Evolutionary conservation across 352 stramenopile species (phyloP).

Genomic region (Pythium dissimile): DNA sequence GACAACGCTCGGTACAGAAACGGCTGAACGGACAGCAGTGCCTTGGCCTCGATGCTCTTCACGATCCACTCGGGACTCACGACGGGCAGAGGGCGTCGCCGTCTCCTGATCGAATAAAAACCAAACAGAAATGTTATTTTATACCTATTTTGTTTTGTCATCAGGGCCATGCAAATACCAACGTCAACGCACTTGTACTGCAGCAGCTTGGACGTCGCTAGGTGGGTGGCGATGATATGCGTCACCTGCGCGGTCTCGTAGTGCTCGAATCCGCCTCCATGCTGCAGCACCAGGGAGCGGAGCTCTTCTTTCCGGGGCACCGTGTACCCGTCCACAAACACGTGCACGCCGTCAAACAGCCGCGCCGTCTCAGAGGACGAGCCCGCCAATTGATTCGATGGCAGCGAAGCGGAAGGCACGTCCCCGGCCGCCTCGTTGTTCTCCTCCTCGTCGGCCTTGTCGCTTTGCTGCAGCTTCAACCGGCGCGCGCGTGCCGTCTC

Average conservation of each 20-base stretch:
- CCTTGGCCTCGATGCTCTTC: conserved; percentile 76
- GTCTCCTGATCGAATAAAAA: conserved; percentile 34
- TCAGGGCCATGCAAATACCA: neutral
- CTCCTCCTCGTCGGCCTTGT: neutral
- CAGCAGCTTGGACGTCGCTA: conserved; percentile 81
- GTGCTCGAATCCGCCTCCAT: conserved; percentile 86
- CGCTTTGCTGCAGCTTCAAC: conserved; percentile 2
- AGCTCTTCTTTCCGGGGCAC: conserved; percentile 83
- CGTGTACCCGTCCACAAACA: conserved; percentile 89
- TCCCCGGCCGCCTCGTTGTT: no score
- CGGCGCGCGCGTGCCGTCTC: conserved; percentile 4
- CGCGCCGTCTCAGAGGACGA: neutral
- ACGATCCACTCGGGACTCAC: conserved; percentile 91
- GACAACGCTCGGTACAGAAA: conserved; percentile 87
- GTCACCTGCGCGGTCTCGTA: conserved; percentile 86
- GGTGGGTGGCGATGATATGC: conserved; percentile 84
- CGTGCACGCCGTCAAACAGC: conserved; percentile 75
- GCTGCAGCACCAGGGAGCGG: conserved; percentile 63
- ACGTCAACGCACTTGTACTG: conserved; percentile 64
- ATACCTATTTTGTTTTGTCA: no score
- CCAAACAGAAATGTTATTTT: neutral
- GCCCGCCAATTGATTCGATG: no score
- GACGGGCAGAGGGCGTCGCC: conserved; percentile 62
- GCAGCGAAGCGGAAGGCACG: no score
- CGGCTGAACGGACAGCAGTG: conserved; percentile 61